These are phyloP conservation scores for Moesziomyces antarcticus DNA, from an alignment of 1,284 basidiomycete genomes.

Conservation along the genomic window DNA sequence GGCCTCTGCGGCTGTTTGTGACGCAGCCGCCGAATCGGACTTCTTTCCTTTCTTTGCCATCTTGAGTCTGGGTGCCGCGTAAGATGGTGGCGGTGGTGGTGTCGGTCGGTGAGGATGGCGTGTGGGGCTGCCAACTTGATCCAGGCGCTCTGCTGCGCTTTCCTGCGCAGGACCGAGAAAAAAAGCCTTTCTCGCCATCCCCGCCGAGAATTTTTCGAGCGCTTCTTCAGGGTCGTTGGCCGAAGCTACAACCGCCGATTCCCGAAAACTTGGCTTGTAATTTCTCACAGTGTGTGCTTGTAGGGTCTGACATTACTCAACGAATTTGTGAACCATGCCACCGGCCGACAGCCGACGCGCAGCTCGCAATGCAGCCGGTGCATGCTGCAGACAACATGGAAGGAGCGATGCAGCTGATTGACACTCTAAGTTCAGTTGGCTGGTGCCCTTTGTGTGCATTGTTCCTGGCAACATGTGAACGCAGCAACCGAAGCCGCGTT, in stretches of 20 bases:
- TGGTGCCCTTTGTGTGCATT: not conserved
- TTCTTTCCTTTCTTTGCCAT: slow-evolving; percentile 35
- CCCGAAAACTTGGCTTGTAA: not conserved
- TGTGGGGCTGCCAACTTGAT: too few species aligned
- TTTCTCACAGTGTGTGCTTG: not conserved
- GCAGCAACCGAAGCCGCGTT: not conserved
- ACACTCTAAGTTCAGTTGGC: not conserved
- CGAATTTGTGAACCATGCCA: too few species aligned
- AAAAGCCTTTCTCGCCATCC: not conserved
- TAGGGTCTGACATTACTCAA: not conserved
- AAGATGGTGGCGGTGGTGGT: not conserved
- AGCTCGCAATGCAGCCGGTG: not conserved
- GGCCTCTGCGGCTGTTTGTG: slow-evolving; percentile 1
- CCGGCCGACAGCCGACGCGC: not conserved
- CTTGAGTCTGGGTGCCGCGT: slow-evolving; percentile 4
- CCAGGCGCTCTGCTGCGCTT: not conserved
- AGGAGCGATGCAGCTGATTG: not conserved
- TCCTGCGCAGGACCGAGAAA: not conserved
- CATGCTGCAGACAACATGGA: not conserved
- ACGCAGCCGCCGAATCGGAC: not conserved
- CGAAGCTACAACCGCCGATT: not conserved
- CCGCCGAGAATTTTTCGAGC: not conserved
- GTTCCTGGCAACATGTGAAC: not conserved
- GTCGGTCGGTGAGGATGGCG: not conserved
- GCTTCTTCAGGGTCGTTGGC: not conserved